phyloP scores from a whole-genome alignment of 495 filamentous ascomycete species.

The Penicillium maclennaniae region DNA sequence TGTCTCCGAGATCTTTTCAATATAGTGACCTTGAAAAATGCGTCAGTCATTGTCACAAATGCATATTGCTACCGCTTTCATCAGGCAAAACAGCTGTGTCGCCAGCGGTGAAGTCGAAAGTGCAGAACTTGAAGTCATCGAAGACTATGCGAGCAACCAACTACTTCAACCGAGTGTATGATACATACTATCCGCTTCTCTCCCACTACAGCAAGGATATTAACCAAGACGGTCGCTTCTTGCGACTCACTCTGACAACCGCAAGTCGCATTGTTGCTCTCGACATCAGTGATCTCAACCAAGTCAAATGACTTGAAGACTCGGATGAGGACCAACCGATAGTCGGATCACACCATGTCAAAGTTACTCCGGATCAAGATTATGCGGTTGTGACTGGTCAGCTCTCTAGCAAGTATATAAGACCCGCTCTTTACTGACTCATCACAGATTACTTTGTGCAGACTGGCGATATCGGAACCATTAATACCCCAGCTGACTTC shows the following conservation, averaged over 20 bases:
- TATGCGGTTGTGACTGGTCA: constrained; percentile 47
- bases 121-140: constrained; percentile 53
- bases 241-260: constrained; percentile 59
- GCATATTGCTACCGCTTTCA: constrained; percentile 45
- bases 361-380: constrained; percentile 61
- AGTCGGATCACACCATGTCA: constrained; percentile 61
- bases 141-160: constrained; percentile 36
- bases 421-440: background rate
- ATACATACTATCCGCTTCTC: constrained; percentile 1
- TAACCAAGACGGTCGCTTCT: constrained; percentile 53
- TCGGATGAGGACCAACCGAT: constrained; percentile 55
- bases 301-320: constrained; percentile 58
- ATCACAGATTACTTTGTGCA: constrained; percentile 63
- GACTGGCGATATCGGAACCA: constrained; percentile 56
- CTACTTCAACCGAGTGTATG: background rate
- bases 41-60: background rate
- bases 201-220: constrained; percentile 47
- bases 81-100: constrained; percentile 65
- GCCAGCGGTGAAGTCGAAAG: constrained; percentile 60
- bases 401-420: background rate
- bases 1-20: constrained; percentile 59
- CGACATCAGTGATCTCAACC: constrained; percentile 57
- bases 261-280: constrained; percentile 62
- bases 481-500: constrained; percentile 62
- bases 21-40: constrained; percentile 49